Percentiles rank a stretch among this genome's conserved stretches.
phyloP scores from a whole-genome alignment of 495 filamentous ascomycete species.

The Podospora comata region DNA sequence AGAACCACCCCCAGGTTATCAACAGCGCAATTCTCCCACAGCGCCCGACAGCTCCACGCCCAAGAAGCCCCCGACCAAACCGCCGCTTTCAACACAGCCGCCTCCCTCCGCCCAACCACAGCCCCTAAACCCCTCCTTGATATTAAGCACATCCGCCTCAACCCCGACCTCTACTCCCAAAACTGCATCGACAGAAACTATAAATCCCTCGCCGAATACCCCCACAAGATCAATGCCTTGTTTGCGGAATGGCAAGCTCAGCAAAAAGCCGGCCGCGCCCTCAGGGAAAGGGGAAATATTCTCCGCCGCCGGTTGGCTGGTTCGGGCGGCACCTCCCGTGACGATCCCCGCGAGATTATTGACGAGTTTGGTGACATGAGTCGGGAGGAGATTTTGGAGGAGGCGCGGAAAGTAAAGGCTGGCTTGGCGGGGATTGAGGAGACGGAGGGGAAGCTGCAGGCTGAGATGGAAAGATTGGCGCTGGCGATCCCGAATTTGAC shows the following conservation, averaged over 20 bases:
- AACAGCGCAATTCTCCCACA: not conserved
- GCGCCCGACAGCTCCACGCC: not conserved
- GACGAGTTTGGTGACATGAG: slow-evolving; percentile 29
- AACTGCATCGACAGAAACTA: slow-evolving; percentile 90
- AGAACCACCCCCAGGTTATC: not conserved
- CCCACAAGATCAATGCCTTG: slow-evolving; percentile 65
- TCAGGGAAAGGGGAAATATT: slow-evolving; percentile 58
- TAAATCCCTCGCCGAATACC: slow-evolving; percentile 58
- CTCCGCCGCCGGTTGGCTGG: slow-evolving; percentile 47
- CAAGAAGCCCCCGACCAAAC: not conserved
- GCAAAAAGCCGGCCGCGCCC: slow-evolving; percentile 50
- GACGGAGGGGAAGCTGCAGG: slow-evolving; percentile 55
- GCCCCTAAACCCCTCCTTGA: slow-evolving; percentile 79
- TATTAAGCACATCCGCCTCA: slow-evolving; percentile 83
- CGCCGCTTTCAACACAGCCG: not conserved
- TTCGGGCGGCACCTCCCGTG: slow-evolving; percentile 34
- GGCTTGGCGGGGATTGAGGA: slow-evolving; percentile 57
- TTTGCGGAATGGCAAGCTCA: slow-evolving; percentile 61
- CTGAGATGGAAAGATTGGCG: slow-evolving; percentile 72
- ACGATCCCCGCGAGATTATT: slow-evolving; percentile 32
- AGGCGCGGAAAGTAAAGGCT: slow-evolving; percentile 68
- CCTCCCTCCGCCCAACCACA: slow-evolving; percentile 50
- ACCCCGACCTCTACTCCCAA: slow-evolving; percentile 69
- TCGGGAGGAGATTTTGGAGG: slow-evolving; percentile 53
- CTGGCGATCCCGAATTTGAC: slow-evolving; percentile 84